These are phyloP conservation scores for Calocybe cyanea DNA, from an alignment of 768 basidiomycete genomes.

Conservation along the genomic window DNA sequence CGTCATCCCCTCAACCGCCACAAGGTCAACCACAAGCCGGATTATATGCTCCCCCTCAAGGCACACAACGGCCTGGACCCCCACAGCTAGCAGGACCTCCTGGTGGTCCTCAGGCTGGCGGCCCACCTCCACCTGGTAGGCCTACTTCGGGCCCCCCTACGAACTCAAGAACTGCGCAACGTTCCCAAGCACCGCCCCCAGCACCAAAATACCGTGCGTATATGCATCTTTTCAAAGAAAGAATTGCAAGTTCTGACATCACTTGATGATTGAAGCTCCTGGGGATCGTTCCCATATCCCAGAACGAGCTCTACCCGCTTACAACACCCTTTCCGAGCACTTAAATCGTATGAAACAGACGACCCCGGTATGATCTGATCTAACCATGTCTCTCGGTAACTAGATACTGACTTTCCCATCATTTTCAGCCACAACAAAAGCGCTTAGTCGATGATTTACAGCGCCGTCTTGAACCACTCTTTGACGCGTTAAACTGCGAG, in stretches of 20 bases:
- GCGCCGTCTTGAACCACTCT: conserved; percentile 78
- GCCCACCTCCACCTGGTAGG: conserved; percentile 32
- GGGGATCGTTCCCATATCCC: conserved; percentile 95
- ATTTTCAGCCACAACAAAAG: conserved; percentile 73
- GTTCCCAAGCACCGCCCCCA: conserved; percentile 24
- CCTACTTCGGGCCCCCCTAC: conserved; percentile 14
- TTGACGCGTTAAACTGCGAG: conserved; percentile 90
- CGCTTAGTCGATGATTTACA: conserved; percentile 85
- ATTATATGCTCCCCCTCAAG: conserved; percentile 42
- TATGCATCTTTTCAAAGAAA: background rate
- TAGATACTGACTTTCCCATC: conserved; percentile 4
- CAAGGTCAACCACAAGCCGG: conserved; percentile 28
- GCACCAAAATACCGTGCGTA: conserved; percentile 47
- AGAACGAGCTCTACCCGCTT: conserved; percentile 60
- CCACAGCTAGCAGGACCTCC: conserved; percentile 20
- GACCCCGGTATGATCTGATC: conserved; percentile 57
- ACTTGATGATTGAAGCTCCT: conserved; percentile 49
- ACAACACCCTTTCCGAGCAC: conserved; percentile 58
- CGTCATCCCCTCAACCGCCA: conserved; percentile 15
- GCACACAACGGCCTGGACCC: conserved; percentile 22
- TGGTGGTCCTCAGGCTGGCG: conserved; percentile 8
- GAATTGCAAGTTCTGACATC: conserved; percentile 4
- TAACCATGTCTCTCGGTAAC: background rate
- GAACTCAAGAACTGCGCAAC: conserved; percentile 19
- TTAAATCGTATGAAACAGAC: conserved; percentile 67